Evolutionary conservation across 1,284 basidiomycete species (phyloP).

Genomic region (Moniliophthora roreri): DNA sequence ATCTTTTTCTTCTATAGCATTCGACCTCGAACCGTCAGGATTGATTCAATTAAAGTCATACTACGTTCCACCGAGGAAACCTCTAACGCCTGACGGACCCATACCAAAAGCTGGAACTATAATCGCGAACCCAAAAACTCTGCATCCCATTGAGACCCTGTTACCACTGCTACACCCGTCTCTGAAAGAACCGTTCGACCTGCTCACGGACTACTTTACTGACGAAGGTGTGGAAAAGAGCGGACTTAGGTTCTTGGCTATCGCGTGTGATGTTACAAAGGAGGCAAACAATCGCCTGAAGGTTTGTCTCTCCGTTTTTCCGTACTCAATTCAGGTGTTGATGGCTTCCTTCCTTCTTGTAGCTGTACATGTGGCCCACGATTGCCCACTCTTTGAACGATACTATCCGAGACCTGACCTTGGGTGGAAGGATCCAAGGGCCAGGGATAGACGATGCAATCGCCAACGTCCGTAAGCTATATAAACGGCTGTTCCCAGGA

Average conservation of each 20-base stretch:
- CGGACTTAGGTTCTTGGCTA: slow-evolving; percentile 14
- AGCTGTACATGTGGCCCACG: slow-evolving; percentile 17
- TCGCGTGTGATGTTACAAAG: slow-evolving; percentile 16
- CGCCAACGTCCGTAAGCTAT: slow-evolving; percentile 16
- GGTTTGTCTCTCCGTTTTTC: slow-evolving; percentile 4
- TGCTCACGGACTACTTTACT: slow-evolving; percentile 13
- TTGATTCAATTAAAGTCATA: slow-evolving; percentile 19
- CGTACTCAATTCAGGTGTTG: background rate
- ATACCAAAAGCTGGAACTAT: slow-evolving; percentile 13
- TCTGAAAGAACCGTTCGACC: slow-evolving; percentile 12
- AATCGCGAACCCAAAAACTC: background rate
- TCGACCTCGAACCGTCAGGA: slow-evolving; percentile 18
- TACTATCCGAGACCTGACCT: slow-evolving; percentile 18
- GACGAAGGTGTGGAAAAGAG: slow-evolving; percentile 12
- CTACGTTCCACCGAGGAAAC: slow-evolving; percentile 16
- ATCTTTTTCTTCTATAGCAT: slow-evolving; percentile 9
- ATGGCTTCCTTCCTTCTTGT: background rate
- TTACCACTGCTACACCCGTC: slow-evolving; percentile 13
- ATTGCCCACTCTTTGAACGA: slow-evolving; percentile 16
- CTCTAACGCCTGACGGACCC: background rate
- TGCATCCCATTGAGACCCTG: slow-evolving; percentile 13
- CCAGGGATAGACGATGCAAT: slow-evolving; percentile 15
- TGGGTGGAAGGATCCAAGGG: slow-evolving; percentile 17
- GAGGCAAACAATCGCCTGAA: slow-evolving; percentile 17
- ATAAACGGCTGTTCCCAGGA: slow-evolving; percentile 17